Evolutionary conservation across 2,329 filamentous ascomycete species (phyloP), one percentile per base, ranked within the genome.

Genomic region (Talaromyces sp.): DNA sequence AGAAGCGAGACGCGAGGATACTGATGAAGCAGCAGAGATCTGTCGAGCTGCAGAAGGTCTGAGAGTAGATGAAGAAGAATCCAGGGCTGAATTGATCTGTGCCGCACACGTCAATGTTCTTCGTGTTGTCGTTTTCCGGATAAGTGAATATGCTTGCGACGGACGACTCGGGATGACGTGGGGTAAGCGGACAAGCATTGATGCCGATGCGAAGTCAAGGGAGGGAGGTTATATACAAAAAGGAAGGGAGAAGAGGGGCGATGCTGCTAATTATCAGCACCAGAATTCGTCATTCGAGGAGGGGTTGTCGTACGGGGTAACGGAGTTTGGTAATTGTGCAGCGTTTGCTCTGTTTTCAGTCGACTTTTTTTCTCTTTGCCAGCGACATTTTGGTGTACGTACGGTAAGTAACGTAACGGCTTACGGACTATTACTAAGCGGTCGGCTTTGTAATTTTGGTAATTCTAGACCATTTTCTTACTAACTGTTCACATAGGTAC

Each of bases 1-100:
- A 19, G 75, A 74, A 50, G 75, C 71, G 33, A 82, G 76, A 62
- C 80, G 78, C 47, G 73, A 66, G 41, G 68, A 64, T 60, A 37
- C 49, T 6, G 45, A n/a, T 10, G 57, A 54, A 37, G 39, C 6
- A 45, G 62, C 37, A 60, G 66, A 59, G 56, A 27, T n/a, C n/a
- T 49, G 33, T 19, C 43, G 11, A 7, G 66, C 50, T 52, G 39
- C 31, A 6, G 41, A n/a, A 54, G 50, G 31, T 41, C 41, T 47
- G 37, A 24, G 49, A 16, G n/a, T 54, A 31, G 58, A 57, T n/a
- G 47, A 62, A 22, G 35, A 49, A 22, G 33, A 43, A 66, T 63
- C 64, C 64, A 66, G 64, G 33, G 45, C 39, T 35, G 43, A 47
- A 27, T 49, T 47, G 24, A 54, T 35, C 2, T 8, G n/a, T 31